Percentiles rank a stretch among this genome's conserved stretches.
Evolutionary conservation across 192 early-diverging fungal genomes (phyloP).

Genomic region (Linnemannia exigua): DNA sequence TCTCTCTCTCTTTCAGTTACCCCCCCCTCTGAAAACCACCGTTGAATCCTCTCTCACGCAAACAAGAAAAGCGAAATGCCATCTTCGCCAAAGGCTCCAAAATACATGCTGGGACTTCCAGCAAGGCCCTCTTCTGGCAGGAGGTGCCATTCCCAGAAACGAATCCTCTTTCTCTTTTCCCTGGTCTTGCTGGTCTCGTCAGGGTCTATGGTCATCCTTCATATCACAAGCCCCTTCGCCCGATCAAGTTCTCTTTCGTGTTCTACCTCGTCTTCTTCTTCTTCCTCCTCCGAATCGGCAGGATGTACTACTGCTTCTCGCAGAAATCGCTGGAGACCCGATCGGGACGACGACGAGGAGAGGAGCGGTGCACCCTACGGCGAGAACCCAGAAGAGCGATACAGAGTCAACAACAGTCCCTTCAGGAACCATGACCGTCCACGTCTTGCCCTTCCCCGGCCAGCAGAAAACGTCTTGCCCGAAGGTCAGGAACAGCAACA

Average conservation of each 20-base stretch:
- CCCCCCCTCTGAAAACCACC: neutral
- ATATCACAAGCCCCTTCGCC: conserved; percentile 36
- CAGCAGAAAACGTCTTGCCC: conserved; percentile 18
- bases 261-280: conserved; percentile 13
- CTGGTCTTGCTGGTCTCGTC: conserved; percentile 45
- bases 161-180: conserved; percentile 46
- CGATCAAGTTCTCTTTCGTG: conserved; percentile 32
- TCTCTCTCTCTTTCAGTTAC: neutral
- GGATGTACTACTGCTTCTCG: conserved; percentile 12
- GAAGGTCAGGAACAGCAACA: conserved; percentile 2
- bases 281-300: conserved; percentile 18
- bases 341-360: conserved; percentile 1
- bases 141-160: conserved; percentile 40
- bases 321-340: conserved; percentile 22
- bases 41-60: neutral
- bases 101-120: conserved; percentile 31
- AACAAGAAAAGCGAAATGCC: conserved; percentile 26
- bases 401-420: conserved; percentile 10
- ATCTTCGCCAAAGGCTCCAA: conserved; percentile 39
- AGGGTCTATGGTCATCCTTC: conserved; percentile 47
- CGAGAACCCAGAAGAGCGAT: neutral
- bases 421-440: conserved; percentile 44
- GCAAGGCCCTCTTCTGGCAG: conserved; percentile 30
- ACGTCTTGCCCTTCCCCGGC: conserved; percentile 36
- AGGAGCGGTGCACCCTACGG: neutral